Conservation (phyloP, 306 rosid species). For the Carpinus fangiana region DNA sequence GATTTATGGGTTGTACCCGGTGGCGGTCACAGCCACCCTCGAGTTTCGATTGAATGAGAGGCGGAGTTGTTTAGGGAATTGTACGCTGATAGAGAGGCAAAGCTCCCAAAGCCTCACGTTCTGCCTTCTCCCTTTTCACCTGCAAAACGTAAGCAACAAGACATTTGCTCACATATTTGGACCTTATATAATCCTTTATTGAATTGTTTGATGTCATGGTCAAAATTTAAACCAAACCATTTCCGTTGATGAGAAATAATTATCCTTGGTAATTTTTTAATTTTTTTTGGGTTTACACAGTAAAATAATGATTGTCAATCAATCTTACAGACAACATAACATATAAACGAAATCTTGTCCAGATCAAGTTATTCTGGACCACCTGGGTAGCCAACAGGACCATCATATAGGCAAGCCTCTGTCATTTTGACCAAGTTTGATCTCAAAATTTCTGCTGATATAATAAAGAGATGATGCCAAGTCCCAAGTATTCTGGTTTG, state of each 20-base stretch:
- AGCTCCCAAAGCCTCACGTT: conserved; percentile 93
- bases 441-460: background rate
- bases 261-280: background rate
- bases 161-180: conserved; percentile 16
- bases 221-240: background rate
- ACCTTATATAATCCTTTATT: background rate
- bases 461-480: background rate
- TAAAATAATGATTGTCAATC: background rate
- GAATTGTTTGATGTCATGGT: background rate
- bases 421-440: background rate
- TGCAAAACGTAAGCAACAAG: conserved; percentile 36
- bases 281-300: background rate
- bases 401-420: background rate
- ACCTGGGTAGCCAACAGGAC: background rate
- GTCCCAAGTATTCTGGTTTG: background rate
- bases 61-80: conserved; percentile 60
- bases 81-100: conserved; percentile 86
- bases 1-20: too few species aligned
- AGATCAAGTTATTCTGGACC: background rate
- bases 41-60: background rate
- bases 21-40: too few species aligned
- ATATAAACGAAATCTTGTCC: background rate
- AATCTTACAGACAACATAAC: background rate
- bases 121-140: conserved; percentile 90
- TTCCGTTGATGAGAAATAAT: background rate